Evolutionary conservation across 106 monocot species (phyloP), one percentile per base, ranked within the genome.

Genomic region (Agapanthus africanus): DNA sequence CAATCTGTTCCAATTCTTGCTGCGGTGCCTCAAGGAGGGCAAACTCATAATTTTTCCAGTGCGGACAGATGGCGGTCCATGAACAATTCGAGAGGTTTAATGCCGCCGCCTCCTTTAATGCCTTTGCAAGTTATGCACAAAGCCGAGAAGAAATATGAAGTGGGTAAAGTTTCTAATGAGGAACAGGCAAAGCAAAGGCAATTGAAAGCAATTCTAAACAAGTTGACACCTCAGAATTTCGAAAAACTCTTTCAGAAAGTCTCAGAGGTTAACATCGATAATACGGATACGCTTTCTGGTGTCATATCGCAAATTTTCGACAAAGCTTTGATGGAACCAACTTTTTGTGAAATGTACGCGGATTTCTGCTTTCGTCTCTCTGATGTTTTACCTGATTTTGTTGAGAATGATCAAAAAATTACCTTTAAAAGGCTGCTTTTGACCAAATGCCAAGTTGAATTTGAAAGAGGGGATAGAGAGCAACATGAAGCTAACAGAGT

Each of bases 331-430:
- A 86, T 75, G 91, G 95, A 95, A 50, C 88, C 85, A 40, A 88
- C 88, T 16, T 95, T 88, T 71, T 95, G 91, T 82, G 88, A 88
- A 71, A 88, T 91, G 95, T 95, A 95, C 79, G 95, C 91, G n/a
- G 71, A 91, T 76, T 91, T 95, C 78, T 95, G 95, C 50, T 67
- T 40, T n/a, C 79, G 80, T 71, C 81, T 95, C 39, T 81, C 91
- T 66, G 21, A 38, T 64, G 86, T 52, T 15, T 71, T 95, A 62
- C 95, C 95, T 47, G 91, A 86, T 64, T 82, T 95, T 56, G 69
- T 38, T 39, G 80, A 84, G 71, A 77, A 82, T 27, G 79, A 91
- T 82, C 81, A 95, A 70, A 86, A 78, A 54, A 76, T 91, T 76
- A 91, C 88, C 27, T 97, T 97, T 73, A 91, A 65, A 69, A 79